These are phyloP conservation scores for Auriscalpium vulgare DNA, from an alignment of 768 basidiomycete genomes.

Conservation along the genomic window DNA sequence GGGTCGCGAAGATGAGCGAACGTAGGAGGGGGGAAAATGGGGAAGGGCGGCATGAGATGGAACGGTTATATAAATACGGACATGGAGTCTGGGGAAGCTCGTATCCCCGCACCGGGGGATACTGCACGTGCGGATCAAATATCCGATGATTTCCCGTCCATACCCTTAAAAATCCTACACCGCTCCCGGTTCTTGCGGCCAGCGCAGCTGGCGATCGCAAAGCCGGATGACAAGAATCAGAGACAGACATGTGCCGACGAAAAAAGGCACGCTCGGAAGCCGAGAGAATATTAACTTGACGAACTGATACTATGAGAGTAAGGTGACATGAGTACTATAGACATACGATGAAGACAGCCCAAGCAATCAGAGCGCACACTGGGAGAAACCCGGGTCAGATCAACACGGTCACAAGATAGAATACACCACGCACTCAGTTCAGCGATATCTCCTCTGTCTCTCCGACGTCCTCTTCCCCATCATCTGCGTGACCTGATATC, in stretches of 20 bases:
- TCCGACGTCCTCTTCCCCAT: slow-evolving; percentile 67
- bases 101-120: neutral
- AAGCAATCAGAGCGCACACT: neutral
- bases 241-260: neutral
- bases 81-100: neutral
- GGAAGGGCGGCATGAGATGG: neutral
- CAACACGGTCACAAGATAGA: too few species aligned
- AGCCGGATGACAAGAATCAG: neutral
- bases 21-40: neutral
- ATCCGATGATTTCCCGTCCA: slow-evolving; percentile 1
- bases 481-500: slow-evolving; percentile 34
- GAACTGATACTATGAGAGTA: too few species aligned
- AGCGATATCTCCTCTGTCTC: slow-evolving; percentile 64
- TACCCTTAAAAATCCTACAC: too few species aligned
- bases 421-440: slow-evolving; percentile 9
- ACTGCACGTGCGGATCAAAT: neutral
- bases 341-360: neutral
- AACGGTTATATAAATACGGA: neutral
- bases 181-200: too few species aligned
- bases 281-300: neutral
- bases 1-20: neutral
- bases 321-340: too few species aligned
- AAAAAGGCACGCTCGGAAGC: neutral
- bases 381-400: too few species aligned
- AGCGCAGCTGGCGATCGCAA: too few species aligned